A percentile compares a stretch with the other conserved stretches of the same genome.
phyloP scores from a whole-genome alignment of 192 early-diverging fungal species.

The Podila horticola region DNA sequence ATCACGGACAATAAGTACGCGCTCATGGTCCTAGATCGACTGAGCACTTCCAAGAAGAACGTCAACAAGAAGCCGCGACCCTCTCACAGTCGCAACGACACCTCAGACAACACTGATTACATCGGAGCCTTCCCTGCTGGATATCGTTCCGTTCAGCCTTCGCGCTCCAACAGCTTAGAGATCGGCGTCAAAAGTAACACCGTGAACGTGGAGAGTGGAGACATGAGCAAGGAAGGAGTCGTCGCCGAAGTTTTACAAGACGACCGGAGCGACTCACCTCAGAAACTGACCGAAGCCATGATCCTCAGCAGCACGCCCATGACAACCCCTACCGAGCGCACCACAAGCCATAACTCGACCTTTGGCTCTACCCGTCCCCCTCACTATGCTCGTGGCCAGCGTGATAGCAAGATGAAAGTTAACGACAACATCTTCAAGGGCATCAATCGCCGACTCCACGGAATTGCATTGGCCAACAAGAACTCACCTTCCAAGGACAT shows the following conservation, averaged over 20 bases:
- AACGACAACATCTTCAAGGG: conserved; percentile 42
- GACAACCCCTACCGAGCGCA: conserved; percentile 19
- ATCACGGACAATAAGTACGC: conserved; percentile 65
- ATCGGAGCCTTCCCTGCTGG: conserved; percentile 3
- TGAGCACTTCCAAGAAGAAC: conserved; percentile 58
- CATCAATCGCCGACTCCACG: conserved; percentile 45
- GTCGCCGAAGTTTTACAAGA: conserved; percentile 15
- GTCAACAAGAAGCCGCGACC: conserved; percentile 26
- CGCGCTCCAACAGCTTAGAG: conserved; percentile 40
- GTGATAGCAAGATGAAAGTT: conserved; percentile 8
- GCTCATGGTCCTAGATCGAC: conserved; percentile 64
- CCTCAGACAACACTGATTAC: conserved; percentile 5
- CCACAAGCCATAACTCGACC: conserved; percentile 25
- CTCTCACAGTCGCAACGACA: conserved; percentile 33
- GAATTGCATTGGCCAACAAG: conserved; percentile 41
- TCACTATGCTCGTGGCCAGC: conserved; percentile 1
- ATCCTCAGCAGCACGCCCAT: conserved; percentile 29
- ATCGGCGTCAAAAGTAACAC: conserved; percentile 2
- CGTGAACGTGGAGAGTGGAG: neutral
- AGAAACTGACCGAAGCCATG: conserved; percentile 15
- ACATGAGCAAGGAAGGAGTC: neutral
- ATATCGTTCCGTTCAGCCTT: conserved; percentile 22
- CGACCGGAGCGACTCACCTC: neutral
- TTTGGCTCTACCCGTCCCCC: conserved; percentile 6
- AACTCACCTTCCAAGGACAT: conserved; percentile 37